A percentile compares a stretch with the other conserved stretches of the same genome.
These are phyloP conservation scores for Coemansia sp. DNA, from an alignment of 192 early-diverging fungal genomes.

Conservation along the genomic window DNA sequence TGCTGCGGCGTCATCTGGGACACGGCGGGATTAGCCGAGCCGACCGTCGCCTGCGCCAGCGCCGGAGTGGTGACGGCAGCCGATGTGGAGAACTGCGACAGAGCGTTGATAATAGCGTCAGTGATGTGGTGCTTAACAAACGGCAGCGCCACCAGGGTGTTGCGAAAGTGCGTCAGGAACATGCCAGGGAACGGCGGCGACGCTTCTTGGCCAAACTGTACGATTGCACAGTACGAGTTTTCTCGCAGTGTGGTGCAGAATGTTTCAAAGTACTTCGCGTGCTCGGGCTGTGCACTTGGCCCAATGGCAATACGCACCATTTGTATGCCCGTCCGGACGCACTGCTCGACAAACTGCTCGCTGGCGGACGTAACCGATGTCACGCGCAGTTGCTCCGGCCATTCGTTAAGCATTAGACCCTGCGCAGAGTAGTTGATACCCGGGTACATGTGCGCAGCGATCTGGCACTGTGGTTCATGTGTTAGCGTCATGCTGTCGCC, in stretches of 20 bases:
- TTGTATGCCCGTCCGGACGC: constrained; percentile 18
- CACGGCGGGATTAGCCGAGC: not conserved
- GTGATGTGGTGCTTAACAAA: constrained; percentile 28
- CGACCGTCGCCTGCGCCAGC: not conserved
- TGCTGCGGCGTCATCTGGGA: constrained; percentile 32
- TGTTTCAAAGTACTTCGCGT: constrained; percentile 33
- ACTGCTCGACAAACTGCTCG: constrained; percentile 29
- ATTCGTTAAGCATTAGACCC: constrained; percentile 25
- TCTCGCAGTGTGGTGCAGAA: constrained; percentile 38
- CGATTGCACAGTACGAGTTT: constrained; percentile 22
- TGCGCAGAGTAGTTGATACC: constrained; percentile 22
- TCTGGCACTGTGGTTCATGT: constrained; percentile 25
- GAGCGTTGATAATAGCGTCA: not conserved
- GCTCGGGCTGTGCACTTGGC: constrained; percentile 14
- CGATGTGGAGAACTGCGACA: constrained; percentile 6
- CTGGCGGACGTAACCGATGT: constrained; percentile 9
- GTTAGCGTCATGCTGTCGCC: constrained; percentile 8
- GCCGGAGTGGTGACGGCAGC: not conserved
- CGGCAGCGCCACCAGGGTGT: constrained; percentile 22
- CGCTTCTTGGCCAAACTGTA: constrained; percentile 4
- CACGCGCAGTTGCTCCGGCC: constrained; percentile 34
- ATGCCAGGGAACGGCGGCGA: constrained; percentile 17
- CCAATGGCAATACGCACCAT: constrained; percentile 21
- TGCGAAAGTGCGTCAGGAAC: constrained; percentile 21
- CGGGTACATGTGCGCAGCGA: constrained; percentile 12